Evolutionary conservation across 2,329 filamentous ascomycete genomes (phyloP).

Genomic region (Elsinoe arachidis): DNA sequence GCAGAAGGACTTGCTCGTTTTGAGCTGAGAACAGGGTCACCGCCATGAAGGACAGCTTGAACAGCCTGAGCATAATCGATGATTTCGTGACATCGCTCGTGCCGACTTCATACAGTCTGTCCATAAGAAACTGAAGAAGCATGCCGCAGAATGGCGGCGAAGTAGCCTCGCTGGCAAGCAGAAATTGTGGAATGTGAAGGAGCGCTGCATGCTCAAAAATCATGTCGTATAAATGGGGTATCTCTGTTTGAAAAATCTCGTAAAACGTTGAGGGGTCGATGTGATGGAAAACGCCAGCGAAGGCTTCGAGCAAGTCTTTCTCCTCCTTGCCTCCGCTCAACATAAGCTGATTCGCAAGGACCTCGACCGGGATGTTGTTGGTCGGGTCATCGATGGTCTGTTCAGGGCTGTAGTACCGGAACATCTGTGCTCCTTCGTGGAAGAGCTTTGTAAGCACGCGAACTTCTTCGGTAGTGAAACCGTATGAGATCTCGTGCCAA

Average conservation of each 20-base stretch:
- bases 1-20: constrained; percentile 90
- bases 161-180: constrained; percentile 96
- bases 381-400: constrained; percentile 63
- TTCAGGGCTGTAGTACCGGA: constrained; percentile 92
- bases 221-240: constrained; percentile 92
- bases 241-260: constrained; percentile 96
- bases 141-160: constrained; percentile 97
- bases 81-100: constrained; percentile 87
- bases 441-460: constrained; percentile 95
- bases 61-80: constrained; percentile 83
- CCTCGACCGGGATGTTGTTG: constrained; percentile 76
- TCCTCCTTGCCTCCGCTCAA: constrained; percentile 90
- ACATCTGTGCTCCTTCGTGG: constrained; percentile 90
- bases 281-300: constrained; percentile 96
- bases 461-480: constrained; percentile 95
- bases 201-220: constrained; percentile 94
- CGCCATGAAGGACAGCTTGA: constrained; percentile 98
- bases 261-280: constrained; percentile 98
- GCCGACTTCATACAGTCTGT: constrained; percentile 88
- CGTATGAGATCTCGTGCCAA: constrained; percentile 92
- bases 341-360: constrained; percentile 92
- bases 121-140: constrained; percentile 95
- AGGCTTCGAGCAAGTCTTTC: constrained; percentile 93
- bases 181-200: constrained; percentile 93
- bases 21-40: constrained; percentile 90